These are phyloP conservation scores for Camelina hispida DNA, from an alignment of 345 rosid species.

Conservation along the genomic window DNA sequence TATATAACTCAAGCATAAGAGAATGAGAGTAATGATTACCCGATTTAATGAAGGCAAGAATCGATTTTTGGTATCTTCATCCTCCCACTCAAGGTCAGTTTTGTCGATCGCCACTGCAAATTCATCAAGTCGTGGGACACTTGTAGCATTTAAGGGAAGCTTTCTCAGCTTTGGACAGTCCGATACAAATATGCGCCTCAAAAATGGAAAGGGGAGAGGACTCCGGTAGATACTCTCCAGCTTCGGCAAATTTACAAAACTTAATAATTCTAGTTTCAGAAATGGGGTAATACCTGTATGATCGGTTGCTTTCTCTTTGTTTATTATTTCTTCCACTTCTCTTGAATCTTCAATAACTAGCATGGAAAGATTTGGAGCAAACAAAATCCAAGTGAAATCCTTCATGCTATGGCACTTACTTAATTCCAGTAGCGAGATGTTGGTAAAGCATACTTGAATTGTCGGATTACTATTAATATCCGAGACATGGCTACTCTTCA, in stretches of 20 bases:
- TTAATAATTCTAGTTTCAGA: not conserved
- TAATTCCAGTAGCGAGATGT: rapidly evolving
- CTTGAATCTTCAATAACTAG: not conserved
- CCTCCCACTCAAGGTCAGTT: no score
- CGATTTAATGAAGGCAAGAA: no score
- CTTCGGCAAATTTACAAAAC: not conserved
- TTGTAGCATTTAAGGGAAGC: no score
- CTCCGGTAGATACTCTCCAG: no score
- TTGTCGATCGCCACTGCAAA: no score
- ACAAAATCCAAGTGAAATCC: not conserved
- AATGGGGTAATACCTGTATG: not conserved
- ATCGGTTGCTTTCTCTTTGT: not conserved
- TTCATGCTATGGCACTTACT: not conserved
- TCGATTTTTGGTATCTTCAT: no score
- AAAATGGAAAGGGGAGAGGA: no score
- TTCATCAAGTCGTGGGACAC: no score
- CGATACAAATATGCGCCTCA: no score
- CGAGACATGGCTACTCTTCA: not conserved
- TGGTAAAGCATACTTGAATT: not conserved
- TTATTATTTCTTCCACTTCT: slow-evolving; percentile 1
- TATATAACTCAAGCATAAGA: no score
- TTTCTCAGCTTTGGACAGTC: no score
- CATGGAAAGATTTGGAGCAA: not conserved
- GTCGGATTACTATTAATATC: not conserved
- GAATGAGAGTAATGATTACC: no score